Conservation (phyloP, 1,284 basidiomycete species). For the Pseudozyma thailandica region DNA sequence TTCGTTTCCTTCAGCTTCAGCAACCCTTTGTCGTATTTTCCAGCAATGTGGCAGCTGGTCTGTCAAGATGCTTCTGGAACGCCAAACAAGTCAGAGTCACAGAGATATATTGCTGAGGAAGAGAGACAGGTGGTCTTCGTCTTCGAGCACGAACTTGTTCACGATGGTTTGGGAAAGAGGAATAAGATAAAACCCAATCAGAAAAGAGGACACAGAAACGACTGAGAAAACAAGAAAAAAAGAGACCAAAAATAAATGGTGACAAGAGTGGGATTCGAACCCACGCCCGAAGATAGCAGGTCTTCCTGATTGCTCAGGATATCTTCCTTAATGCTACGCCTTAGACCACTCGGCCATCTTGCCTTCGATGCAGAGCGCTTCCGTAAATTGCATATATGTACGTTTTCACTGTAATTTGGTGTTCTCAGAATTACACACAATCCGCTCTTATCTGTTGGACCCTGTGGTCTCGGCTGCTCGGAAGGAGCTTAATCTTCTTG, state of each 20-base stretch:
- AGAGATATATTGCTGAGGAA: no score
- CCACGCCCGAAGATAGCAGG: slow-evolving; percentile 66
- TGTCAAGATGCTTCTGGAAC: no score
- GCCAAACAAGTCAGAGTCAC: no score
- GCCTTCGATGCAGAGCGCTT: slow-evolving; percentile 20
- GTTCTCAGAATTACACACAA: not conserved
- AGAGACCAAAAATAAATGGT: slow-evolving; percentile 32
- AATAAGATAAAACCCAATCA: no score
- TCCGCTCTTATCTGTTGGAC: not conserved
- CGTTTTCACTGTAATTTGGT: not conserved
- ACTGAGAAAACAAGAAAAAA: not conserved
- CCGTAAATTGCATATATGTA: slow-evolving; percentile 4
- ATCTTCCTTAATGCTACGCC: slow-evolving; percentile 64
- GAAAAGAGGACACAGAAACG: no score
- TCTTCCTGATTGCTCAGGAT: slow-evolving; percentile 20
- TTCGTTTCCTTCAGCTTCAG: no score
- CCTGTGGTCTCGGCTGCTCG: slow-evolving; percentile 9
- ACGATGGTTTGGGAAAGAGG: no score
- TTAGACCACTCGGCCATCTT: slow-evolving; percentile 69
- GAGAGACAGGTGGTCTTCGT: no score
- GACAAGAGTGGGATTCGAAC: slow-evolving; percentile 68
- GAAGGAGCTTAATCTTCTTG: slow-evolving; percentile 4
- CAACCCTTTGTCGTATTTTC: no score
- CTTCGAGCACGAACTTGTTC: no score
- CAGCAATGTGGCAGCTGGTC: no score